Percentiles rank a stretch among this genome's conserved stretches.
phyloP scores from a whole-genome alignment of 2,329 filamentous ascomycete genomes.

The Zelopaecilomyces penicillatus region DNA sequence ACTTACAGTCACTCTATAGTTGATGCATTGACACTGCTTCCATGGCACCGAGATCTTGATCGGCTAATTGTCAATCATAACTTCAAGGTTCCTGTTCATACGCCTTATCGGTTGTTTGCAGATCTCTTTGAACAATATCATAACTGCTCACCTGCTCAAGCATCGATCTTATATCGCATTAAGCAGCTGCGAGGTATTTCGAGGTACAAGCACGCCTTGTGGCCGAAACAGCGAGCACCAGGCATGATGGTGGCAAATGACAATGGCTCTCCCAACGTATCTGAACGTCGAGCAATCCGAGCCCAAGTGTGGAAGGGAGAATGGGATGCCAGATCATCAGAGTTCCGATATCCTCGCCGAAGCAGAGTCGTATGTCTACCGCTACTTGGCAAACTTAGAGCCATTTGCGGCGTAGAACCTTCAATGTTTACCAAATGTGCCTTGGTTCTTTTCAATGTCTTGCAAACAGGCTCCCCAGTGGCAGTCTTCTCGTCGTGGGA shows the following conservation, averaged over 20 bases:
- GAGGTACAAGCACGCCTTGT: conserved; percentile 20
- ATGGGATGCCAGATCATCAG: conserved; percentile 16
- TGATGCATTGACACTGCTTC: conserved; percentile 25
- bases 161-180: conserved; percentile 22
- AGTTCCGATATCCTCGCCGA: conserved; percentile 23
- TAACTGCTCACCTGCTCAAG: conserved; percentile 18
- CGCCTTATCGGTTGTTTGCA: conserved; percentile 23
- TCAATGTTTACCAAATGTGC: conserved; percentile 24
- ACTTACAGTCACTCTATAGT: conserved; percentile 28
- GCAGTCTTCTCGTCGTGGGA: conserved; percentile 28
- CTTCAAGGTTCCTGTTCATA: conserved; percentile 13
- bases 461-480: conserved; percentile 22
- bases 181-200: conserved; percentile 27
- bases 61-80: conserved; percentile 17
- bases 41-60: conserved; percentile 26
- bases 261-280: conserved; percentile 9
- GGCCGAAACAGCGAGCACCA: conserved; percentile 24
- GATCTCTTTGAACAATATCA: conserved; percentile 24
- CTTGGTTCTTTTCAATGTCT: conserved; percentile 24
- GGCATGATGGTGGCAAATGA: conserved; percentile 27
- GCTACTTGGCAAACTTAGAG: conserved; percentile 15
- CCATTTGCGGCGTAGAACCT: conserved; percentile 15
- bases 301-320: conserved; percentile 20
- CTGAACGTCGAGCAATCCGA: conserved; percentile 15
- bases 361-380: conserved; percentile 21